Evolutionary conservation across 78 protist species (phyloP).

Genomic region (Bodo saltans): DNA sequence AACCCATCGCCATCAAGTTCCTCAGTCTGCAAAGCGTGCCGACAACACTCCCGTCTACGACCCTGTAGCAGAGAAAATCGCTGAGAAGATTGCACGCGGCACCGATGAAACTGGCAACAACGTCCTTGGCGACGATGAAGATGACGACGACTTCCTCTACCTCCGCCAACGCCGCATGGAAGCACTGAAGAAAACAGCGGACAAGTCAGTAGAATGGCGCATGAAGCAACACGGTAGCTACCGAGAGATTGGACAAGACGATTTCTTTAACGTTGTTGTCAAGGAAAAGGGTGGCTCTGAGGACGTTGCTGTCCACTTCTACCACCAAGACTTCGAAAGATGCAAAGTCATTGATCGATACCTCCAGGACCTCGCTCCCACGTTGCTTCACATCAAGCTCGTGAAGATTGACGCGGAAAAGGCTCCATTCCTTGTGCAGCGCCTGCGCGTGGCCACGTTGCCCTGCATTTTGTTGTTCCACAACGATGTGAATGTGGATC

Average conservation of each 20-base stretch:
- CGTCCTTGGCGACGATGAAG: conserved; percentile 30
- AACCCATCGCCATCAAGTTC: neutral
- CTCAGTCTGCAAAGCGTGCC: neutral
- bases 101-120: neutral
- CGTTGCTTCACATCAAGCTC: conserved; percentile 36
- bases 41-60: neutral
- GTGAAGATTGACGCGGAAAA: conserved; percentile 53
- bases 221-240: conserved; percentile 55
- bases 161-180: conserved; percentile 53
- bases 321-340: conserved; percentile 53
- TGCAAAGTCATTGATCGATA: conserved; percentile 64
- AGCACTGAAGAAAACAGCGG: conserved; percentile 37
- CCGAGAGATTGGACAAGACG: conserved; percentile 46
- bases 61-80: neutral
- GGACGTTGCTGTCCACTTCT: conserved; percentile 54
- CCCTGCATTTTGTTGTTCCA: conserved; percentile 65
- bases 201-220: neutral
- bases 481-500: conserved; percentile 62
- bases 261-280: conserved; percentile 34
- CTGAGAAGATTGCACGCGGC: neutral
- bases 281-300: conserved; percentile 42
- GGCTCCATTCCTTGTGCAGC: conserved; percentile 59
- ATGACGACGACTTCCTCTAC: conserved; percentile 52
- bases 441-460: conserved; percentile 49
- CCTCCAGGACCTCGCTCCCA: conserved; percentile 37